Percentiles rank a stretch among this genome's conserved stretches.
These are phyloP conservation scores for Bondarzewia mesenterica DNA, from an alignment of 1,284 basidiomycete genomes.

Conservation along the genomic window DNA sequence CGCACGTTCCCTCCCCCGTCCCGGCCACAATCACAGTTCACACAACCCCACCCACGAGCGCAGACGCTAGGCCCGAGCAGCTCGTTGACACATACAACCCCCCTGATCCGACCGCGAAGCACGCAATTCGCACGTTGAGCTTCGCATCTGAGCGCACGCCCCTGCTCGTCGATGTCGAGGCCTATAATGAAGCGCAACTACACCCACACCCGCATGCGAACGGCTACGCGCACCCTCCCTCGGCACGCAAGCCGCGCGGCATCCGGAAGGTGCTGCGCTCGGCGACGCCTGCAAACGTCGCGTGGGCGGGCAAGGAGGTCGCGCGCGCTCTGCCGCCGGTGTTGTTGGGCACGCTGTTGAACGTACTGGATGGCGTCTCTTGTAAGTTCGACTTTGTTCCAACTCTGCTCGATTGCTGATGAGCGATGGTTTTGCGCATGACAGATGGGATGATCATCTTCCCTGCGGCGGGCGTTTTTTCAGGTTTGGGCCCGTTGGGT, in stretches of 20 bases:
- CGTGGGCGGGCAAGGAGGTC: constrained; percentile 18
- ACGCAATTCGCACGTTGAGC: too few species aligned
- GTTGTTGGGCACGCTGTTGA: constrained; percentile 79
- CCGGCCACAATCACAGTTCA: too few species aligned
- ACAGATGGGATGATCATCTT: constrained; percentile 86
- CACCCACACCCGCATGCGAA: not conserved
- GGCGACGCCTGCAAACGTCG: not conserved
- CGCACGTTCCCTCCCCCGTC: too few species aligned
- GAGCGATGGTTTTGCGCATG: not conserved
- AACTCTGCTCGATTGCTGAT: too few species aligned
- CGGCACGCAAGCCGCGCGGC: not conserved
- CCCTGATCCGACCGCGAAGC: too few species aligned
- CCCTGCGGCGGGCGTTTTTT: constrained; percentile 76
- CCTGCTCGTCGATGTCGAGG: not conserved
- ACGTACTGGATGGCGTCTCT: constrained; percentile 89
- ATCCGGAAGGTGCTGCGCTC: not conserved
- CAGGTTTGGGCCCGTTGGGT: constrained; percentile 79
- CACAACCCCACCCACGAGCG: too few species aligned
- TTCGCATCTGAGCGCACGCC: not conserved
- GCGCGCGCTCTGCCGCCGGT: constrained; percentile 72
- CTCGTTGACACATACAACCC: too few species aligned
- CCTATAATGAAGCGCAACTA: not conserved
- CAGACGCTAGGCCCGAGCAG: not conserved
- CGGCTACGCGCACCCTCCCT: not conserved
- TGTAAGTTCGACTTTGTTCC: too few species aligned